Evolutionary conservation across 768 basidiomycete genomes (phyloP).

Genomic region (Podaxis sp.): DNA sequence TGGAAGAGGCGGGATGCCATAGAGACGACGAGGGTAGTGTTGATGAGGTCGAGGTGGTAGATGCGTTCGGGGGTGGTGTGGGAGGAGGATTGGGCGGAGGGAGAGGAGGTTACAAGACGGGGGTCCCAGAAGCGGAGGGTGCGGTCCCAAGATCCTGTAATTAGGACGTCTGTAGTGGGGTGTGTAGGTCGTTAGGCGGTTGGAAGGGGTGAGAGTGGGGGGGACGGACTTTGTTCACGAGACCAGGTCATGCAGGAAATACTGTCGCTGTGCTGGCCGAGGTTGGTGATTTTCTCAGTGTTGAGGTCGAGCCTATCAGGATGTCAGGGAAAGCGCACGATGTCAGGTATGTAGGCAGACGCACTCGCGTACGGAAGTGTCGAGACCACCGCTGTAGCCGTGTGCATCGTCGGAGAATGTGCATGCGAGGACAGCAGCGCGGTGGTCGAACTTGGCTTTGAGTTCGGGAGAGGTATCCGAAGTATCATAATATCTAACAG

Average conservation of each 20-base stretch:
- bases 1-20: constrained; percentile 91
- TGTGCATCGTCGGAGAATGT: constrained; percentile 66
- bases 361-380: constrained; percentile 80
- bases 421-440: constrained; percentile 85
- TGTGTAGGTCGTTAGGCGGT: constrained; percentile 23
- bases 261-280: constrained; percentile 81
- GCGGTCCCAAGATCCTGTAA: constrained; percentile 93
- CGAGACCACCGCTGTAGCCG: constrained; percentile 86
- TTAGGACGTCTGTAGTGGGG: constrained; percentile 45
- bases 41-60: constrained; percentile 79
- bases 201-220: background rate
- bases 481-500: constrained; percentile 51
- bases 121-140: constrained; percentile 89
- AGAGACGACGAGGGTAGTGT: constrained; percentile 81
- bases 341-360: constrained; percentile 20
- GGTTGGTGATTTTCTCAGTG: constrained; percentile 64
- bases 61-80: constrained; percentile 78
- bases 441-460: constrained; percentile 83
- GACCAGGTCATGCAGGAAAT: constrained; percentile 78
- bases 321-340: background rate
- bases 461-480: constrained; percentile 57
- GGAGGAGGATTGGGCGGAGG: constrained; percentile 54
- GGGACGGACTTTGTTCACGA: constrained; percentile 55
- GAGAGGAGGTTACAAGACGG: constrained; percentile 34
- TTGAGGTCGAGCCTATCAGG: constrained; percentile 68